These are phyloP conservation scores for Lactifluus echinatus DNA, from an alignment of 768 basidiomycete genomes.

Conservation along the genomic window DNA sequence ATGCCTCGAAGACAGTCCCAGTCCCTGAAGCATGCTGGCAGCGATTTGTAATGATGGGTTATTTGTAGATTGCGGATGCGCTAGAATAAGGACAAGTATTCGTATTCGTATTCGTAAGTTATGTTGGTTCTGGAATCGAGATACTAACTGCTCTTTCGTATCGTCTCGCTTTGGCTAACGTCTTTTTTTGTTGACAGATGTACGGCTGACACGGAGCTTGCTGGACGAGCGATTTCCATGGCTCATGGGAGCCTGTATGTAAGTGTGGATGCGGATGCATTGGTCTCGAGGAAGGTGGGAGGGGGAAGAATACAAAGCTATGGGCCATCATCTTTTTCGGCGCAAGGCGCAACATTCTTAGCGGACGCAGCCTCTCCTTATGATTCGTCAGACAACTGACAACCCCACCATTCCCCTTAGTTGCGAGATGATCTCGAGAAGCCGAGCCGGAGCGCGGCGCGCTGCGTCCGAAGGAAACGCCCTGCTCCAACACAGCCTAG, in stretches of 20 bases:
- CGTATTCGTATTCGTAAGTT: too few species aligned
- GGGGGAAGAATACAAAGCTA: not conserved
- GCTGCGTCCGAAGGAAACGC: too few species aligned
- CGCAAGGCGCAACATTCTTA: not conserved
- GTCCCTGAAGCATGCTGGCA: not conserved
- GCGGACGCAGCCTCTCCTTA: not conserved
- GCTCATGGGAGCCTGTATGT: too few species aligned
- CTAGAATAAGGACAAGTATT: too few species aligned
- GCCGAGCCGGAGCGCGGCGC: not conserved
- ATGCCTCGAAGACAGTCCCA: not conserved
- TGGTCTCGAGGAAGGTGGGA: not conserved
- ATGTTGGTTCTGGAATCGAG: too few species aligned
- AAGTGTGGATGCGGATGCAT: not conserved
- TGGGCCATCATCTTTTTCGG: not conserved
- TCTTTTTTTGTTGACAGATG: not conserved
- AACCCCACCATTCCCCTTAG: not conserved
- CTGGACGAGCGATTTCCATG: too few species aligned
- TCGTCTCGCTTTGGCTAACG: too few species aligned
- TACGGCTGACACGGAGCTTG: too few species aligned
- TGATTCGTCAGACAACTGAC: not conserved
- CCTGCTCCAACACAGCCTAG: too few species aligned
- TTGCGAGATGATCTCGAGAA: not conserved
- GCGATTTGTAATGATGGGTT: too few species aligned
- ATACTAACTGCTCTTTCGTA: too few species aligned
- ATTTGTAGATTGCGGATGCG: too few species aligned